Evolutionary conservation across 768 basidiomycete species (phyloP).

Genomic region (Psilocybe azurescens): DNA sequence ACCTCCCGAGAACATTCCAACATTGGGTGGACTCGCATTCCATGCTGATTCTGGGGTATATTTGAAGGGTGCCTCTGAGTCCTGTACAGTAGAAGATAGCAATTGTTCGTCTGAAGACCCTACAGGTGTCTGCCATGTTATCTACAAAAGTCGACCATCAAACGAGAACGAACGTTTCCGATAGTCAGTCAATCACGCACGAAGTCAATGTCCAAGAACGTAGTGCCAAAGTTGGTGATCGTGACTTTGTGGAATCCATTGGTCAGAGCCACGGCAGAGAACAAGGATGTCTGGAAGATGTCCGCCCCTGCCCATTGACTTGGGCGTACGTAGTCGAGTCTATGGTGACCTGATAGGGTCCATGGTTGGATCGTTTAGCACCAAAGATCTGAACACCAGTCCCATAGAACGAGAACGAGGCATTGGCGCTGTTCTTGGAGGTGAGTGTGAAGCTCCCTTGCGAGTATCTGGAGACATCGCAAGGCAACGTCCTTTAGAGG

Average conservation of each 20-base stretch:
- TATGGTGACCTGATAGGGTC: conserved; percentile 46
- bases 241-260: conserved; percentile 43
- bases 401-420: conserved; percentile 52
- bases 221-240: conserved; percentile 33
- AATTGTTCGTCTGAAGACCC: conserved; percentile 29
- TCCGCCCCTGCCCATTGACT: conserved; percentile 31
- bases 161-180: background rate
- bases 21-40: conserved; percentile 33
- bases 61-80: conserved; percentile 40
- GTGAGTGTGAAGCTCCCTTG: conserved; percentile 46
- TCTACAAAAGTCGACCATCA: conserved; percentile 24
- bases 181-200: conserved; percentile 31
- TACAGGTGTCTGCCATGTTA: conserved; percentile 38
- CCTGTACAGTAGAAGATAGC: conserved; percentile 34
- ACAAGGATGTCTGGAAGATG: conserved; percentile 48
- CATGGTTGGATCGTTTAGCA: conserved; percentile 52
- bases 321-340: conserved; percentile 37
- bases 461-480: conserved; percentile 32
- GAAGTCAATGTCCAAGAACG: conserved; percentile 52
- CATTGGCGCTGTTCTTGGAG: conserved; percentile 33
- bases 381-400: conserved; percentile 55
- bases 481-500: background rate
- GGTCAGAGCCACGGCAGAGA: conserved; percentile 34
- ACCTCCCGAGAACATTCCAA: conserved; percentile 50
- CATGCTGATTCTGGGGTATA: conserved; percentile 39